phyloP scores from a whole-genome alignment of 2,329 filamentous ascomycete genomes.

The Alternaria novae-zelandiae region DNA sequence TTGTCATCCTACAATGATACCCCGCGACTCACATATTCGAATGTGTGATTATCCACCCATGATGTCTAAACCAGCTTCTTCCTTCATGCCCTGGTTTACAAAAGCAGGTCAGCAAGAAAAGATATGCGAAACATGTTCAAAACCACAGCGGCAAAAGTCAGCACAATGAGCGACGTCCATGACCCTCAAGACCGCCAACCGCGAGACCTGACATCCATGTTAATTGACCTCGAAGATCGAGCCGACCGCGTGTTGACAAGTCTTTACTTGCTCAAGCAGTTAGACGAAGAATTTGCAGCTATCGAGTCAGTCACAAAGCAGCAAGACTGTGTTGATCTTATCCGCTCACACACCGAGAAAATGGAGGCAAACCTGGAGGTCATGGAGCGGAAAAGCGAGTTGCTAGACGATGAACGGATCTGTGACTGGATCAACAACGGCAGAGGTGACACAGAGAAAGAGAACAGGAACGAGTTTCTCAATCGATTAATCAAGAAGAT shows the following conservation, averaged over 20 bases:
- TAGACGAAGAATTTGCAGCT: neutral
- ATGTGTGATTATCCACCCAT: neutral
- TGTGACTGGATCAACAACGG: constrained; percentile 1
- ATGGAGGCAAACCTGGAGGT: constrained; percentile 7
- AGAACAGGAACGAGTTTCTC: neutral
- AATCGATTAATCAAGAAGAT: constrained; percentile 1
- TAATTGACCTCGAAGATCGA: constrained; percentile 4
- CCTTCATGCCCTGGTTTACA: neutral
- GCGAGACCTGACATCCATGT: neutral
- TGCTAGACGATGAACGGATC: constrained; percentile 3
- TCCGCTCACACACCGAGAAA: neutral
- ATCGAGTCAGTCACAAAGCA: neutral
- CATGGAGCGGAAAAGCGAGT: neutral
- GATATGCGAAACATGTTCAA: neutral
- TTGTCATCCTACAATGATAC: neutral
- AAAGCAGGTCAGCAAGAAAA: neutral
- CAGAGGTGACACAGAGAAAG: neutral
- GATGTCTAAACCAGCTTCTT: neutral
- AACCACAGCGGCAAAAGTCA: neutral
- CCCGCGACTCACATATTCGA: neutral
- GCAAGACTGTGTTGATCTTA: constrained; percentile 3
- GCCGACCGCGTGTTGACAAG: constrained; percentile 3
- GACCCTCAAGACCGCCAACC: neutral
- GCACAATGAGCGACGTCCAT: neutral
- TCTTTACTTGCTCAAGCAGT: constrained; percentile 5